Base-by-base conservation (phyloP, 345 rosid species). In the Salix udensis region DNA sequence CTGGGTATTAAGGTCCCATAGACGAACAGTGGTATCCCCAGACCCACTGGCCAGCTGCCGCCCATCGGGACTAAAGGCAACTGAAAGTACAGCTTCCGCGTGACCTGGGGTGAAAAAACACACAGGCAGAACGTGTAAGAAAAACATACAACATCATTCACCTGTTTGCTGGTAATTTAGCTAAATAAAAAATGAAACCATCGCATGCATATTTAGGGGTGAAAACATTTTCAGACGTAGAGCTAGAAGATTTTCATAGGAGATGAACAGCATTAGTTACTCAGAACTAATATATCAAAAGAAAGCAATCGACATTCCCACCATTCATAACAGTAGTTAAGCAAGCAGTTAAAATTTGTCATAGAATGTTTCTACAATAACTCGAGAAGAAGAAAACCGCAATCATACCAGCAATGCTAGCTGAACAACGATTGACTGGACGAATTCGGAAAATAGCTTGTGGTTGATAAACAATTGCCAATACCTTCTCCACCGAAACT, bases 401-500 rank as follows among this genome's bases (percentile, higher is more conserved):
- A 40, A 30, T 30, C 84, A 76, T 80, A 96, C 98, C 98, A 78
- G 97, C 89, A 82, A 94, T 94, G 6, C 97, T 91, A 4, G 97
- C 91, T 5, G 98, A 91, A 83, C 97, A 92, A 7, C 96, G 92
- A 66, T 87, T 96, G 42, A 96, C 92, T 0, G 99, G 91, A 28
- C 97, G 95, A 76, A 94, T 96, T 64, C 98, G 84, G 76, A 94
- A 96, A 85, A 96, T 81, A 75, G 98, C 99, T 78, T 96, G 98
- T 19, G 92, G 97, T 78, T 96, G 99, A 90, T 91, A 96, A 73
- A 96, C 94, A 50, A 96, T 96, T 0, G 93, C 77, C 72, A 94
- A 86, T 9, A 90, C 94, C 90, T 89, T 94, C 92, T 93, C 97
- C 86, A 96, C 97, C 61, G 97, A 92, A 77, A 94, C 98, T 96